Evolutionary conservation across 225 moss, liverwort and hornwort genomes (phyloP).

Genomic region (Rhytidiadelphus loreus): DNA sequence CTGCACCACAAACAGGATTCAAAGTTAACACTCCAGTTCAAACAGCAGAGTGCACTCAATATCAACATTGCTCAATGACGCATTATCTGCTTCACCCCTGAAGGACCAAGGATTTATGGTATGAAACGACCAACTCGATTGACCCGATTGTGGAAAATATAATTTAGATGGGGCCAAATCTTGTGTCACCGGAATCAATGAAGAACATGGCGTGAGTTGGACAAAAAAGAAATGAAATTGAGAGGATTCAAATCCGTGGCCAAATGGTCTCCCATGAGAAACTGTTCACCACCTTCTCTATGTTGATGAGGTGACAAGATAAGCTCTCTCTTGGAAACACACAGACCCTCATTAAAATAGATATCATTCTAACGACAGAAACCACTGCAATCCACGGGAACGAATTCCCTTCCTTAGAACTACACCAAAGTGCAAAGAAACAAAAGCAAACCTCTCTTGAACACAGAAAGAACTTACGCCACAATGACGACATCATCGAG

Average conservation of each 20-base stretch:
- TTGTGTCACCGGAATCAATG: neutral
- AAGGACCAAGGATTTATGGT: neutral
- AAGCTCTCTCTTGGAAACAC: neutral
- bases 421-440: neutral
- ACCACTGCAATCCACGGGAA: neutral
- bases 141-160: neutral
- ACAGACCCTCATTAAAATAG: neutral
- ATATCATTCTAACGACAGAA: neutral
- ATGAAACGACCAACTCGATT: neutral
- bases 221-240: neutral
- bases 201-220: neutral
- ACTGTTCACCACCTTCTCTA: neutral
- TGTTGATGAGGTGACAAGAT: neutral
- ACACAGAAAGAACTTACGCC: constrained; percentile 20
- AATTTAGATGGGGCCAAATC: neutral
- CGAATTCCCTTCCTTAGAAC: neutral
- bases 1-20: neutral
- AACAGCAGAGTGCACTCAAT: neutral
- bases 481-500: constrained; percentile 47
- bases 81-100: neutral
- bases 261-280: neutral
- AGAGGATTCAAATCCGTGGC: neutral
- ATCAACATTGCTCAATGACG: neutral
- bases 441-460: neutral
- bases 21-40: neutral